phyloP scores from a whole-genome alignment of 2,329 filamentous ascomycete genomes.

The Thelonectria rubi region DNA sequence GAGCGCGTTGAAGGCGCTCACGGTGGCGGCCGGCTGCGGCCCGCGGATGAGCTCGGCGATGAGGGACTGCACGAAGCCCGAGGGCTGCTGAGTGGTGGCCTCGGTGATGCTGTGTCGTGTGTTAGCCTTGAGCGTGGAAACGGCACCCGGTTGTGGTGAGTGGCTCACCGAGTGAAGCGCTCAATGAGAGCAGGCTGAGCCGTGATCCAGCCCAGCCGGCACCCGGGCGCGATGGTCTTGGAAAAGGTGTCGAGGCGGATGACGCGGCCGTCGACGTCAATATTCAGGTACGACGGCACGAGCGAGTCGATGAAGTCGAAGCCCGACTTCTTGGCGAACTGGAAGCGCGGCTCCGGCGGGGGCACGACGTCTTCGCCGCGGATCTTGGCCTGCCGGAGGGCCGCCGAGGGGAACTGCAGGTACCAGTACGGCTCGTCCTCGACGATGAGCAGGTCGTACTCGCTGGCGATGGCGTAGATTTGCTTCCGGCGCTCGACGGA shows the following conservation, averaged over 20 bases:
- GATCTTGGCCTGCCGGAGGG: conserved; percentile 59
- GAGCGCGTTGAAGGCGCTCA: conserved; percentile 54
- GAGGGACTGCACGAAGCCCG: conserved; percentile 88
- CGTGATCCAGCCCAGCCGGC: conserved; percentile 90
- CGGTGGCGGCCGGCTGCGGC: conserved; percentile 60
- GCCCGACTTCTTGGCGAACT: conserved; percentile 60
- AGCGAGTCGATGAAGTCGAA: conserved; percentile 85
- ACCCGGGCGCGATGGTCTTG: conserved; percentile 91
- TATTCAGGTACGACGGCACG: conserved; percentile 79
- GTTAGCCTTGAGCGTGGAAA: conserved; percentile 14
- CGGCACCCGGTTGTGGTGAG: neutral
- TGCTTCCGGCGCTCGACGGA: conserved; percentile 77
- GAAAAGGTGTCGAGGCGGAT: conserved; percentile 92
- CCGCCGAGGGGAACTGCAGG: conserved; percentile 83
- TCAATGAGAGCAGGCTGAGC: conserved; percentile 82
- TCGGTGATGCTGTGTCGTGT: conserved; percentile 71
- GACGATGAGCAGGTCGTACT: conserved; percentile 88
- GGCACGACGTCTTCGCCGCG: conserved; percentile 49
- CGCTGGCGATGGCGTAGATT: conserved; percentile 81
- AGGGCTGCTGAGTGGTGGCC: conserved; percentile 81
- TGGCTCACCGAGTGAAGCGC: conserved; percentile 60
- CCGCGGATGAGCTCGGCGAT: conserved; percentile 81
- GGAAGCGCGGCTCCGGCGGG: conserved; percentile 43
- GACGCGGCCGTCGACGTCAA: conserved; percentile 88
- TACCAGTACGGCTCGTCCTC: conserved; percentile 98